These are phyloP conservation scores for Cenchrus purpureus DNA, from an alignment of 176 grass and related monocot species.

Conservation along the genomic window DNA sequence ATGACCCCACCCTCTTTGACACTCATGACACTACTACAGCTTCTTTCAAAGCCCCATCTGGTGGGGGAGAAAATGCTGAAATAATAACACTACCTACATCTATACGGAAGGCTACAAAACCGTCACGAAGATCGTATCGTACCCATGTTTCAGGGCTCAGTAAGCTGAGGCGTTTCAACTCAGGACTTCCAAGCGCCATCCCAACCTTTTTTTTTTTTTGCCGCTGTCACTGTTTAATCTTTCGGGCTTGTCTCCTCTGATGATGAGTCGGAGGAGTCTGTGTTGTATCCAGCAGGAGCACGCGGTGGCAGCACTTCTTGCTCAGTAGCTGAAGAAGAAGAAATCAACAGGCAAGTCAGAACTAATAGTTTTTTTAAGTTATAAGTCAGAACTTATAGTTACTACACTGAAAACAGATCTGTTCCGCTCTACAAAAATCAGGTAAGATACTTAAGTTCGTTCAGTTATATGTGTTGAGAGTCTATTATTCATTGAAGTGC, in stretches of 20 bases:
- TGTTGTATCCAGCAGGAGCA: constrained; percentile 45
- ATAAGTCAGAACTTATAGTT: background rate
- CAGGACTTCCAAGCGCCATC: constrained; percentile 5
- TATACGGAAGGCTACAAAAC: background rate
- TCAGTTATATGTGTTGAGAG: constrained; percentile 7
- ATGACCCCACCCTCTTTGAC: too few species aligned
- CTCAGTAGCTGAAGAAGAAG: constrained; percentile 37
- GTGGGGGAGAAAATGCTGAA: too few species aligned
- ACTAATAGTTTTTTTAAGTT: background rate
- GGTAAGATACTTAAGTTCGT: background rate
- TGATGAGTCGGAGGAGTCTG: constrained; percentile 23
- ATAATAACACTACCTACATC: too few species aligned
- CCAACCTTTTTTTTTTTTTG: background rate
- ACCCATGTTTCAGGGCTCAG: background rate
- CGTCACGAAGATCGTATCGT: background rate
- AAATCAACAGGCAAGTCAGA: constrained; percentile 12
- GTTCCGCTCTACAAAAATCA: constrained; percentile 13
- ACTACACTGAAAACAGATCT: background rate
- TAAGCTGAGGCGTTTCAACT: constrained; percentile 14
- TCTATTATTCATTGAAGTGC: constrained; percentile 12
- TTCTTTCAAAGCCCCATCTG: too few species aligned
- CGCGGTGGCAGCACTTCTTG: constrained; percentile 52
- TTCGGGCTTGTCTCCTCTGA: constrained; percentile 40
- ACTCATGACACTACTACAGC: too few species aligned
- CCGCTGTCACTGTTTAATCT: background rate